Percentiles rank a stretch among this genome's conserved stretches.
phyloP scores from a whole-genome alignment of 2,329 filamentous ascomycete species.

The Parastagonospora nodorum region DNA sequence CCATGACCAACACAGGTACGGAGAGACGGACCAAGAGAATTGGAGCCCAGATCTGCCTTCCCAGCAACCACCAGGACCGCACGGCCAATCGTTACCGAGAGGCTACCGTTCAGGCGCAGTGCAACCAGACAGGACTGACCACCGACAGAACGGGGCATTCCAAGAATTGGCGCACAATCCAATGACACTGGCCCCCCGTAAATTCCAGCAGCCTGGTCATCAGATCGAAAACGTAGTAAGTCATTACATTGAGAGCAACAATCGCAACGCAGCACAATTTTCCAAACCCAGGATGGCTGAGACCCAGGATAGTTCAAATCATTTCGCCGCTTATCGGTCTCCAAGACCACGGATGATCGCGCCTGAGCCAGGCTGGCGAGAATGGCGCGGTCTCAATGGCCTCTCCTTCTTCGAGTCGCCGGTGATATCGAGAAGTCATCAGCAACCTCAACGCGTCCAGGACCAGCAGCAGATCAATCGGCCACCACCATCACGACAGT shows the following conservation, averaged over 20 bases:
- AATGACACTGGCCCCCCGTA: constrained; percentile 18
- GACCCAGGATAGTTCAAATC: constrained; percentile 32
- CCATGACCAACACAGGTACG: background rate
- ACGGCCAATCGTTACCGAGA: constrained; percentile 4
- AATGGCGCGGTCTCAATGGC: constrained; percentile 38
- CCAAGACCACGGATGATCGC: constrained; percentile 16
- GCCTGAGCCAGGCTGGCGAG: constrained; percentile 17
- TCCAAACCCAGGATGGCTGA: constrained; percentile 27
- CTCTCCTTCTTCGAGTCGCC: constrained; percentile 45
- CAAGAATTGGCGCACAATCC: constrained; percentile 3
- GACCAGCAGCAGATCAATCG: background rate
- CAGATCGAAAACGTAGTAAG: constrained; percentile 44
- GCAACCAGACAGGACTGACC: constrained; percentile 6
- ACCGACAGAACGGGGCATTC: constrained; percentile 7
- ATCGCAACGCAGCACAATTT: constrained; percentile 14
- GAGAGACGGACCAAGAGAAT: constrained; percentile 1
- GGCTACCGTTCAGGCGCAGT: constrained; percentile 6
- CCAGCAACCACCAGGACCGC: constrained; percentile 25
- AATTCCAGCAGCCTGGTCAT: constrained; percentile 13
- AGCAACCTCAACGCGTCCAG: constrained; percentile 7
- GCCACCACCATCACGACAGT: constrained; percentile 1
- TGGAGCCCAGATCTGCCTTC: constrained; percentile 22
- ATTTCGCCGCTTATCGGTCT: constrained; percentile 34
- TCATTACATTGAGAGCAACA: constrained; percentile 45
- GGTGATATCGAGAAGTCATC: constrained; percentile 23